phyloP scores from a whole-genome alignment of 257 asterid species.

The Eucommia ulmoides region DNA sequence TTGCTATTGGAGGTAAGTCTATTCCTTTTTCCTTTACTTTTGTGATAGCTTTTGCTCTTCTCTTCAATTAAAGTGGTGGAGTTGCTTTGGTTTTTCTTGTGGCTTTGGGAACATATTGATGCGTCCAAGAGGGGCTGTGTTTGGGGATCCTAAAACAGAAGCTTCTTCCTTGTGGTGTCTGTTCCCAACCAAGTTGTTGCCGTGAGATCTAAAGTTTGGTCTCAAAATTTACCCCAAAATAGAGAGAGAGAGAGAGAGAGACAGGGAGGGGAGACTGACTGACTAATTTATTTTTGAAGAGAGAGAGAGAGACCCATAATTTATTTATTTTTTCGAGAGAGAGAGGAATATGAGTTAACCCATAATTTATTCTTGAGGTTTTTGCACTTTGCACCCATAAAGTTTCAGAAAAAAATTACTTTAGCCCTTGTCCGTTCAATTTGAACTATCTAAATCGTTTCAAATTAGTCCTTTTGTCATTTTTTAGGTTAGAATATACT shows the following conservation, averaged over 20 bases:
- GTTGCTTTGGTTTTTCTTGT: background rate
- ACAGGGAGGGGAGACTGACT: background rate
- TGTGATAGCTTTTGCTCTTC: background rate
- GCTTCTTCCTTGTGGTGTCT: background rate
- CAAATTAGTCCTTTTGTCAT: no score
- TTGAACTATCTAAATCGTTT: no score
- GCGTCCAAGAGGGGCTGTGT: background rate
- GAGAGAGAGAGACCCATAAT: no score
- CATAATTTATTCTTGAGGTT: no score
- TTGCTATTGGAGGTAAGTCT: slow-evolving; percentile 7
- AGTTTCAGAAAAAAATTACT: no score
- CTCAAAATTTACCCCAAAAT: background rate
- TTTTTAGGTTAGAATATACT: no score
- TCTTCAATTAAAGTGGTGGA: background rate
- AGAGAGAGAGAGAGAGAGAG: background rate
- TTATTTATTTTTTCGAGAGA: no score
- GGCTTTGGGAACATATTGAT: background rate
- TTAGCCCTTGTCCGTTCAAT: no score
- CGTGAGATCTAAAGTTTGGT: background rate
- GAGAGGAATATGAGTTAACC: no score
- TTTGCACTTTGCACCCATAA: no score
- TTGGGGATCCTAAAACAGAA: background rate
- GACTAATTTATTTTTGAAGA: no score
- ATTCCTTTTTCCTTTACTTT: background rate
- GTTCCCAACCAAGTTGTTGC: background rate